Base-by-base conservation (phyloP, 2,329 filamentous ascomycete species). In the Neofusicoccum parvum region DNA sequence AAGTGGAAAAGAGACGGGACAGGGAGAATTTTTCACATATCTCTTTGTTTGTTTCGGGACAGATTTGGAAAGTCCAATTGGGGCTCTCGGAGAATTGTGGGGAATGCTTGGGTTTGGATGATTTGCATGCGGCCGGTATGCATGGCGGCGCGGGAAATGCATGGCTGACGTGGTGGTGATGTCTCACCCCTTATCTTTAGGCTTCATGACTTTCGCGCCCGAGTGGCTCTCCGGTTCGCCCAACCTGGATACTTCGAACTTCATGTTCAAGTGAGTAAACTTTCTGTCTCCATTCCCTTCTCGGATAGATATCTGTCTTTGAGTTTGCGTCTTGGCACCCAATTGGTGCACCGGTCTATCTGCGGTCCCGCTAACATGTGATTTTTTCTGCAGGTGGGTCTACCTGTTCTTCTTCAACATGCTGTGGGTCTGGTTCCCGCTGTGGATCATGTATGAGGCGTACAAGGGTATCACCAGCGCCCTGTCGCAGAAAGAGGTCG, bases 351-450 rank as follows among this genome's bases (percentile, higher is more conserved):
- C 27, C 41, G 41, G 41, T 48, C n/a, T 36, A 60, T 41, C 41
- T 53, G 39, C 43, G 41, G 36, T 59, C 34, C 41, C n/a, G 41
- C 56, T 60, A 23, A 60, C 56, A 37, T 23, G 27, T 23, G 41
- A 48, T 48, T 34, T 37, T 23, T 32, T 32, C 27, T 48, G 43
- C 51, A 80, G 78, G 20, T 88, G 86, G 85, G 75, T 89, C 11
- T 89, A 89, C 70, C 75, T 90, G 68, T 75, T 85, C 66, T 88
- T 88, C 75, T 89, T 89, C 77, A 90, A 90, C 71, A 84, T 80
- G 17, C 75, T 89, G 3, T 89, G 87, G 86, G 86, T 89, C 15
- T 81, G 82, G 68, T 80, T 88, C 66, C 86, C 86, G 1, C 67
- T 83, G 20, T 88, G 85, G 85, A 82, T 87, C 46, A 70, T 88